Evolutionary conservation across 345 rosid genomes (phyloP).

Genomic region (Balakata baccata): DNA sequence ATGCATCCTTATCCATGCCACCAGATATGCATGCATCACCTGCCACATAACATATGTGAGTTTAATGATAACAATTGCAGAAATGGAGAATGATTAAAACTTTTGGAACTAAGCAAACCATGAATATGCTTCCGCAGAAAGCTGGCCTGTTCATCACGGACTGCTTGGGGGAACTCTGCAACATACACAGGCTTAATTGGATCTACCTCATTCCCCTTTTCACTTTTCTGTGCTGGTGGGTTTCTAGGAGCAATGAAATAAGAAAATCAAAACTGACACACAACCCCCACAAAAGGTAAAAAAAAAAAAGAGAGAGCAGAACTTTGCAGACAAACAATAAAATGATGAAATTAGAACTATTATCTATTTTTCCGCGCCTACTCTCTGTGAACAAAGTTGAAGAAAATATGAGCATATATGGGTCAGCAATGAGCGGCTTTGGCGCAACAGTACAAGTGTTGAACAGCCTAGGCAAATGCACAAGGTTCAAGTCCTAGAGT

Average conservation of each 20-base stretch:
- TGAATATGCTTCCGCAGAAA: constrained; percentile 43
- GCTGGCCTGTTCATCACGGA: constrained; percentile 65
- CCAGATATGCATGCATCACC: constrained; percentile 57
- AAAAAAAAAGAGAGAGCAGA: neutral
- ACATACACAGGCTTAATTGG: constrained; percentile 79
- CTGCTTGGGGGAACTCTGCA: constrained; percentile 73
- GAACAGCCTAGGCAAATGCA: neutral
- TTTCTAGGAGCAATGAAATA: constrained; percentile 37
- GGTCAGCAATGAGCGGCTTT: neutral
- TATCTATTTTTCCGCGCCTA: too few relatives aligned
- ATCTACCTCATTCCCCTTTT: constrained; percentile 46
- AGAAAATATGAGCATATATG: neutral
- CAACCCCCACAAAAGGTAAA: neutral
- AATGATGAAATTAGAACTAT: neutral
- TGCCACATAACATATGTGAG: constrained; percentile 30
- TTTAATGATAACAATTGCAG: constrained; percentile 13
- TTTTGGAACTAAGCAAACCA: constrained; percentile 44
- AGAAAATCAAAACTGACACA: constrained; percentile 4
- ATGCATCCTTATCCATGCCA: constrained; percentile 72
- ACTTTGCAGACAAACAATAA: neutral
- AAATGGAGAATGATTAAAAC: neutral
- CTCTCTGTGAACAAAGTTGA: too few relatives aligned
- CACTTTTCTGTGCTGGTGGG: constrained; percentile 45
- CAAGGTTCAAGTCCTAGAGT: neutral
- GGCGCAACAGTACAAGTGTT: neutral